Base-by-base conservation (phyloP, 768 basidiomycete species). In the Leccinum olivaceopallidum region DNA sequence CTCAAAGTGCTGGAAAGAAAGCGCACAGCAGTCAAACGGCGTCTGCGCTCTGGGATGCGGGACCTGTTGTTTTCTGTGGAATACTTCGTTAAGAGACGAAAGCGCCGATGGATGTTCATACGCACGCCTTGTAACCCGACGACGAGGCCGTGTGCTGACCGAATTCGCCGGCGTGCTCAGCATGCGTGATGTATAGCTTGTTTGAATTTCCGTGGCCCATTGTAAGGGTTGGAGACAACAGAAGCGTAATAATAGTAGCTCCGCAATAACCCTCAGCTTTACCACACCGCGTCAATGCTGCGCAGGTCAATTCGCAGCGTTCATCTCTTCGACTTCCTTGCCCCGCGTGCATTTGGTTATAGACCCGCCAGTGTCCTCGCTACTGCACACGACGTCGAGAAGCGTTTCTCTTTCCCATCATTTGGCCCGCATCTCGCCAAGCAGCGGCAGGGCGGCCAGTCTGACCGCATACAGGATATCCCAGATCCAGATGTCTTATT, bases 21-120 rank as follows among this genome's bases (percentile, higher is more conserved):
- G 83, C 0, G 94, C 87, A 65, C 95, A 98, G 63, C 89, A 96
- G 76, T 97, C 95, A 69, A 92, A 94, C 30, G 92, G 92, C 0
- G 89, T 92, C 50, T 79, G 78, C 42, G 83, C 79, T 63, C 80
- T 85, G 39, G 86, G 83, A 70, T 86, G 85, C 1, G 85, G 83
- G 39, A 82, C 87, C 71, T 90, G 84, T 28, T 79, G 79, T 71
- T 91, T 92, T 54, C 89, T 91, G 65, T 28, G 62, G 36, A 57
- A 24, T 20, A 57, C 18, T 51, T 12, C 32, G 60, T 49, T 63
- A 0, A 24, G 56, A 67, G 49, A 57, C 22, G 22, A 52, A 34
- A 20, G 39, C 28, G 47, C 36, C 18, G 57, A 58, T 20, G 5
- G 50, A 57, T 47, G 56, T 54, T 32, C 42, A 61, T 55, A 77